phyloP scores from a whole-genome alignment of 805 yeast genomes.

The Naumovozyma dairenensis region DNA sequence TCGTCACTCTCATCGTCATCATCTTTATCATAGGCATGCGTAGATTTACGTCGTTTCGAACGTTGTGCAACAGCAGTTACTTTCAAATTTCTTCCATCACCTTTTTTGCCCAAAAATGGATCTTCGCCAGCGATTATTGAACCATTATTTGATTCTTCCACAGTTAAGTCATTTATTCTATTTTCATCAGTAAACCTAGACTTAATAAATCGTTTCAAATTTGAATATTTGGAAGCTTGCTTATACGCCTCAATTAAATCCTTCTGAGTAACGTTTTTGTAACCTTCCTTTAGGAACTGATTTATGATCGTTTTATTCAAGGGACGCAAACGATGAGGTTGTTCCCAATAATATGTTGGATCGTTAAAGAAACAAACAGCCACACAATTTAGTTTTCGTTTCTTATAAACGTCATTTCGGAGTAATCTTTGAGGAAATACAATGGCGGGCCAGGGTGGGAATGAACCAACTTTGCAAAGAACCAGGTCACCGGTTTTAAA shows the following conservation, averaged over 20 bases:
- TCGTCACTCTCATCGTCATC: neutral
- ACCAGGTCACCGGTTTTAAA: constrained; percentile 27
- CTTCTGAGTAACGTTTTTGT: constrained; percentile 8
- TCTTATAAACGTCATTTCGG: constrained; percentile 23
- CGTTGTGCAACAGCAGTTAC: neutral
- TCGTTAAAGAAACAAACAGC: constrained; percentile 30
- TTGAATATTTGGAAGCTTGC: constrained; percentile 18
- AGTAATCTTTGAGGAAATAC: constrained; percentile 26
- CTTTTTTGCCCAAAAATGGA: constrained; percentile 18
- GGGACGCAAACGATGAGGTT: constrained; percentile 18
- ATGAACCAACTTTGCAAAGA: constrained; percentile 28
- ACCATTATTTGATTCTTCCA: constrained; percentile 8
- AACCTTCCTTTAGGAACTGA: constrained; percentile 11
- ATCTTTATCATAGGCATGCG: neutral
- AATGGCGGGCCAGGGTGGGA: constrained; percentile 31
- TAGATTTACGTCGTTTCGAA: neutral
- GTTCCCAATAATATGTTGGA: constrained; percentile 29
- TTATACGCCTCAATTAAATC: constrained; percentile 24
- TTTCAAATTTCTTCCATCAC: constrained; percentile 1
- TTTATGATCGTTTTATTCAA: constrained; percentile 11
- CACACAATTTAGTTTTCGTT: constrained; percentile 18
- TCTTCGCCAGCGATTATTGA: constrained; percentile 20
- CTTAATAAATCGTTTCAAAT: constrained; percentile 18
- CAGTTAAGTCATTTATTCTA: constrained; percentile 14
- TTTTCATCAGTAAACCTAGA: constrained; percentile 19